Evolutionary conservation across 495 filamentous ascomycete species (phyloP), one percentile per base, ranked within the genome.

Genomic region (Hypoxylon trugodes): DNA sequence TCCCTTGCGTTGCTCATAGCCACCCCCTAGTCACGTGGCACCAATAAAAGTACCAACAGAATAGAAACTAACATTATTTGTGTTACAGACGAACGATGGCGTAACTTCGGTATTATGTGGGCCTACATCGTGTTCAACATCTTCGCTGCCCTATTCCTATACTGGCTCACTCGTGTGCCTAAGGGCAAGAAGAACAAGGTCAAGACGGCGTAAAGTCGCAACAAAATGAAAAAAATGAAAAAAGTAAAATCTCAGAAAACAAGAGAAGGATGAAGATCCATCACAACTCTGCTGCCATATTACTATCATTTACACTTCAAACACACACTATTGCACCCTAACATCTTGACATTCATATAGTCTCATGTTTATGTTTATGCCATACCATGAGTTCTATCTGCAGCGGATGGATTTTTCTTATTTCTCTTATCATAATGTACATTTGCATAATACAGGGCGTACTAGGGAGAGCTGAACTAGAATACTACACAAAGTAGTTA

Each of bases 81-180:
- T 35, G 21, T 5, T 8, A 8, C 16, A 69, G 70, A 57, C 1
- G 81, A 89, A 13, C 74, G 85, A 42, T 90, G 88, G 88, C 80
- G 88, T 48, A 88, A 92, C 69, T 87, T 92, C 57, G 90, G 89
- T 68, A 74, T 90, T 22, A 71, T 76, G 16, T 94, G 81, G 74
- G 86, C 77, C 0, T 96, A 87, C 67, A 80, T 94, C 51, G 73
- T 82, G n/a, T 91, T 95, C 76, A 97, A 97, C 72, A 74, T 93
- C 54, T 66, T 77, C n/a, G 87, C 73, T 18, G 92, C 91, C 0
- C 69, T 94, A 15, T 78, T 82, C 36, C 69, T 97, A 13, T 97
- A 96, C 75, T 96, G 89, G 89, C 72, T 93, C 49, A 81, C 84
- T 5, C 79, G 92, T 4, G 89, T 96, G 47, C 90, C 90, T 12